Evolutionary conservation across 108 stramenopile species (phyloP).

Genomic region (Parietichytrium sp.): DNA sequence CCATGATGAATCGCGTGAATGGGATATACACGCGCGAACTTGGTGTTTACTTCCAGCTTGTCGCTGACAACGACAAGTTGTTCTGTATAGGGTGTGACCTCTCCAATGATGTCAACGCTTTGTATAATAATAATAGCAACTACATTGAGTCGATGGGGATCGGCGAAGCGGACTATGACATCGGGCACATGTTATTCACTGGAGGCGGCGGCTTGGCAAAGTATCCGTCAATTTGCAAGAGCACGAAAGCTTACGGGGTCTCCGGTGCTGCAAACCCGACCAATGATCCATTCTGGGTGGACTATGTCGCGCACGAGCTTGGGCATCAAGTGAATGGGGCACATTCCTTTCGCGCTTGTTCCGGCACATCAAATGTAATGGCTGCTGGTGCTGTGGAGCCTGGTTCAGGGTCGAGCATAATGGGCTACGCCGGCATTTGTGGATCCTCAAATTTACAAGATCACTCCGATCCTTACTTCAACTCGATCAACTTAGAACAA

Average conservation of each 20-base stretch:
- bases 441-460: background rate
- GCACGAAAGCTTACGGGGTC: background rate
- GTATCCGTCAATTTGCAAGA: background rate
- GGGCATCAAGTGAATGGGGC: background rate
- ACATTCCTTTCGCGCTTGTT: background rate
- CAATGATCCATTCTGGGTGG: background rate
- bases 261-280: background rate
- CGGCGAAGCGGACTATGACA: background rate
- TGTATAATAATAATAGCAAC: background rate
- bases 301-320: conserved; percentile 30
- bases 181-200: conserved; percentile 8
- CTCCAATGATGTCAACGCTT: background rate
- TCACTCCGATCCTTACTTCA: conserved; percentile 13
- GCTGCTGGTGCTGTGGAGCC: background rate
- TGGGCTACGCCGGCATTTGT: conserved; percentile 22
- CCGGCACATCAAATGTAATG: background rate
- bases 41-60: conserved; percentile 9
- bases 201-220: background rate
- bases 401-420: conserved; percentile 32
- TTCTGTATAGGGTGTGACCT: background rate
- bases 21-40: conserved; percentile 34
- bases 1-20: background rate
- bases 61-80: background rate
- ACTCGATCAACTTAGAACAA: background rate
- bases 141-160: background rate